Conservation (phyloP, 2,329 filamentous ascomycete genomes). For the Aspergillus sp. region DNA sequence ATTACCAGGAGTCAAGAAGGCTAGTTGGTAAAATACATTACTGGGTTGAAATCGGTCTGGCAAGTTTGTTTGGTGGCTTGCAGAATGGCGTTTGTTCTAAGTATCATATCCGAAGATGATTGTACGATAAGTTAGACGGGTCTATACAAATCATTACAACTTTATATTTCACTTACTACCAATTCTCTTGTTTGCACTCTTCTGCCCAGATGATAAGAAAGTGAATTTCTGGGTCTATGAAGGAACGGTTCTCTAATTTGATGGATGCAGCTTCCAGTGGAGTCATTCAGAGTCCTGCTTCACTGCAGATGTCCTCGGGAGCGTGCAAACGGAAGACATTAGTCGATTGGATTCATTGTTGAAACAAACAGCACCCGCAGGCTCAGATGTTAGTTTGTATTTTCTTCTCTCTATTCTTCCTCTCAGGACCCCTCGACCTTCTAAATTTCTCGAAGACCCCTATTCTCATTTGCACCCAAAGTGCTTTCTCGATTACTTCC, state of each 20-base stretch:
- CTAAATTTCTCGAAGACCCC: background rate
- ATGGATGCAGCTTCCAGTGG: background rate
- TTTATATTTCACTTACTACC: background rate
- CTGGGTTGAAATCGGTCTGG: slow-evolving; percentile 15
- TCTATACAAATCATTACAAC: slow-evolving; percentile 1
- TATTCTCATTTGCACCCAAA: background rate
- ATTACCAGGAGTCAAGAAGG: slow-evolving; percentile 90
- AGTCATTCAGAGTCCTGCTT: background rate
- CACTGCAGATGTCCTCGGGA: background rate
- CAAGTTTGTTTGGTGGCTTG: slow-evolving; percentile 21
- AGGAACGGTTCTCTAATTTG: background rate
- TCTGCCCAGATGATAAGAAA: background rate
- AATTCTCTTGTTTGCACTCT: background rate
- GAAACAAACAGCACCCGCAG: background rate
- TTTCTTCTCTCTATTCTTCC: background rate
- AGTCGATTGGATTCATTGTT: background rate
- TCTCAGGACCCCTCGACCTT: background rate
- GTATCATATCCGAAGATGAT: slow-evolving; percentile 6
- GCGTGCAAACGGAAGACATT: background rate
- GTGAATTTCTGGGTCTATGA: background rate
- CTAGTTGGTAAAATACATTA: slow-evolving; percentile 72
- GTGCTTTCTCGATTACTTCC: too few relatives aligned
- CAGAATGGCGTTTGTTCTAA: slow-evolving; percentile 28
- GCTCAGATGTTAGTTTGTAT: background rate
- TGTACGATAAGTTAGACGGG: slow-evolving; percentile 13